Conservation (phyloP, 441 rosid genomes). For the Pelargonium fulgidum region DNA sequence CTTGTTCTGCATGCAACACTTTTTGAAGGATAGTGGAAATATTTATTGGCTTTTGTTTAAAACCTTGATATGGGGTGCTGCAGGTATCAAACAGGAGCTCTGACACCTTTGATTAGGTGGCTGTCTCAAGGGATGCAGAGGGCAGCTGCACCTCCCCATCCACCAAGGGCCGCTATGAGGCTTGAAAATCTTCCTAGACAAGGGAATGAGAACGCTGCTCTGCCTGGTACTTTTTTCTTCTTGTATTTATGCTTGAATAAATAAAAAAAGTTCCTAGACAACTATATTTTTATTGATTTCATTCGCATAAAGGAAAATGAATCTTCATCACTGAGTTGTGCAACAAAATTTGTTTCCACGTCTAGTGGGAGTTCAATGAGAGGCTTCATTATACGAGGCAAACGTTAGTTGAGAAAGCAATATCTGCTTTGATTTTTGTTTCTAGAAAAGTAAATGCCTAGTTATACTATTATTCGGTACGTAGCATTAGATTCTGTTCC, state of each 20-base stretch:
- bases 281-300: background rate
- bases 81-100: constrained; percentile 97
- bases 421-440: too few relatives aligned
- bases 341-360: too few relatives aligned
- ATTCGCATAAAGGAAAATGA: background rate
- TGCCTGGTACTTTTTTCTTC: constrained; percentile 44
- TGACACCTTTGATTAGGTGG: constrained; percentile 80
- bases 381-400: too few relatives aligned
- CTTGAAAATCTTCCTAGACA: constrained; percentile 64
- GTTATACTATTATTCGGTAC: too few relatives aligned
- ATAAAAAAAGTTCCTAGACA: background rate
- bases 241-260: constrained; percentile 10
- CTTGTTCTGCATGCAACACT: constrained; percentile 4
- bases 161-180: constrained; percentile 56
- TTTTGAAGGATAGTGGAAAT: background rate
- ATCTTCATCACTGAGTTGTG: too few relatives aligned
- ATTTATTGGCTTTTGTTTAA: background rate
- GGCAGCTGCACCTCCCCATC: constrained; percentile 83
- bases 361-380: too few relatives aligned
- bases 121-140: constrained; percentile 95
- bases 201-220: constrained; percentile 43
- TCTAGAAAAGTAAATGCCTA: too few relatives aligned
- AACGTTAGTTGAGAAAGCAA: too few relatives aligned
- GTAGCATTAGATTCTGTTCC: too few relatives aligned
- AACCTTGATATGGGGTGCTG: constrained; percentile 20